Base-by-base conservation (phyloP, 106 monocot genomes). In the Dioscorea zingiberensis region DNA sequence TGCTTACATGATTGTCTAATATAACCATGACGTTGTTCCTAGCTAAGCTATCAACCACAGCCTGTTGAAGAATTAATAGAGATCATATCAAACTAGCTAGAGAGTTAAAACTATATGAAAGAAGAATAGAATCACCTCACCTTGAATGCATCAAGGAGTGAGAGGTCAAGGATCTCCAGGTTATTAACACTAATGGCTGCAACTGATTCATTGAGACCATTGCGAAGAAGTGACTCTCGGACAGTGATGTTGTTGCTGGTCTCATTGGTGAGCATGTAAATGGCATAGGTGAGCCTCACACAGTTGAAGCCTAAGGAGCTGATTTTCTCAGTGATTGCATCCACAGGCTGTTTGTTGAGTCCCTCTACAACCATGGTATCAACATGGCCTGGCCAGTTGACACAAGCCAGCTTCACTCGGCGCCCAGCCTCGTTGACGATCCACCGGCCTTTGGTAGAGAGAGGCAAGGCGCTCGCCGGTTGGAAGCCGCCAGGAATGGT, bases 1-100 rank as follows among this genome's bases (percentile, higher is more conserved):
- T 90, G 80, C 80, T 90, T 25, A 85, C 51, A 54, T 90, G 90
- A 32, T 90, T 90, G 66, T 90, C 90, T 62, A 90, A 66, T 66
- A 90, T 86, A 21, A 90, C 86, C 85, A 90, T 86, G 46, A 90
- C 45, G 25, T 72, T 72, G 73, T 83, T 83, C 3, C 68, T 55
- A 0, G 58, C 78, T 25, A 90, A 28, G 59, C 58, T 86, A 10
- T 59, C 44, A 12, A 90, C 83, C 30, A 85, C 90, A 13, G 63
- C 74, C 90, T 86, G 80, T 49, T 17, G 10, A 21, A 61, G n/a
- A n/a, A n/a, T n/a, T n/a, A n/a, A n/a, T 44, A 38, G 38, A 38
- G 10, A 38, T 0, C 6, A 6, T 10, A 2, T 38, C 38, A 38
- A 10, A 10, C 38, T 38, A 8, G n/a, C 1, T 6, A 38, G 3